Percentiles rank a stretch among this genome's conserved stretches.
These are phyloP conservation scores for Schizonepeta tenuifolia DNA, from an alignment of 257 asterid species.

Conservation along the genomic window DNA sequence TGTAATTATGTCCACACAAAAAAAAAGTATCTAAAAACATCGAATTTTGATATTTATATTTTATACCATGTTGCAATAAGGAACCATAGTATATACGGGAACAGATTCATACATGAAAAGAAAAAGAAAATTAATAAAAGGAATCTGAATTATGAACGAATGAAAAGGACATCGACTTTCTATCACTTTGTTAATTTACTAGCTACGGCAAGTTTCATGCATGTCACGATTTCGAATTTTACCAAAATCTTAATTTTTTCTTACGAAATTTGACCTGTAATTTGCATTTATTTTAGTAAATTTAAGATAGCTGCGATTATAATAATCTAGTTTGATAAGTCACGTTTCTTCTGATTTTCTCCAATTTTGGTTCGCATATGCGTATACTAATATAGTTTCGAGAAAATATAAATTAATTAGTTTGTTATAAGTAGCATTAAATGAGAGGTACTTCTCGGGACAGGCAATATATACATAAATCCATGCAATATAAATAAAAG, in stretches of 20 bases:
- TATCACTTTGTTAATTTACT: not conserved
- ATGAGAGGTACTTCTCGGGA: constrained; percentile 1
- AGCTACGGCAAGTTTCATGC: constrained; percentile 34
- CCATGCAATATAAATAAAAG: constrained; percentile 37
- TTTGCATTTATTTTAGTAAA: constrained; percentile 7
- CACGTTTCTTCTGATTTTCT: not conserved
- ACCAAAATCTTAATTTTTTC: constrained; percentile 10
- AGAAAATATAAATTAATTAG: not conserved
- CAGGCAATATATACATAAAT: constrained; percentile 13
- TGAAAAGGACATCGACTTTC: not conserved
- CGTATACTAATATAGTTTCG: not conserved
- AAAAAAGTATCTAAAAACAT: too few species aligned
- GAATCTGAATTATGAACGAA: not conserved
- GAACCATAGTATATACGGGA: too few species aligned
- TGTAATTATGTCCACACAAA: too few species aligned
- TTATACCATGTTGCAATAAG: too few species aligned
- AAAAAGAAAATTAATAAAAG: not conserved
- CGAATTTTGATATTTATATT: too few species aligned
- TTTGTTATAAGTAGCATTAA: not conserved
- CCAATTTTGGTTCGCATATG: not conserved
- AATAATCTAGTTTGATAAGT: not conserved
- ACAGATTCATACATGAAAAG: not conserved
- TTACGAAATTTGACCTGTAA: not conserved
- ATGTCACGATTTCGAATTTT: constrained; percentile 6
- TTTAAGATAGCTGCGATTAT: constrained; percentile 15